Conservation (phyloP, 306 rosid genomes). For the Quercus engelmannii region DNA sequence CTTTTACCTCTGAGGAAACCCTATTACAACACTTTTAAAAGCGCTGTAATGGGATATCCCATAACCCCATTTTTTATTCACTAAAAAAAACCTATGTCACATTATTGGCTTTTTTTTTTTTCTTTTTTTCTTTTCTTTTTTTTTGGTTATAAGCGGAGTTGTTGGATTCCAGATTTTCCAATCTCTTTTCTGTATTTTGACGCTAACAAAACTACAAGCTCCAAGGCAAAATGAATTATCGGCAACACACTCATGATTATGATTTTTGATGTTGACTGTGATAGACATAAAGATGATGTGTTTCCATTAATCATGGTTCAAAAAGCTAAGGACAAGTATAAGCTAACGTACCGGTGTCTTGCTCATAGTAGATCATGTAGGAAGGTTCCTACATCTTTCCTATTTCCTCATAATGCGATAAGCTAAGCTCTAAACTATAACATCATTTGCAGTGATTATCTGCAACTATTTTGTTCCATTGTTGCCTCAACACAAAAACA, state of each 20-base stretch:
- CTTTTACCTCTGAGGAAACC: too few relatives aligned
- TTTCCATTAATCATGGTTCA: slow-evolving; percentile 20
- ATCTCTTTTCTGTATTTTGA: not conserved
- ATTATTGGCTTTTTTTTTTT: too few relatives aligned
- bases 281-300: slow-evolving; percentile 36
- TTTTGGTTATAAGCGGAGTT: not conserved
- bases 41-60: too few relatives aligned
- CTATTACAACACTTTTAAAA: too few relatives aligned
- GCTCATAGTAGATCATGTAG: not conserved
- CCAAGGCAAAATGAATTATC: not conserved
- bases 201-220: not conserved
- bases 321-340: slow-evolving; percentile 26
- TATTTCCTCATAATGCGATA: not conserved
- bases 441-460: slow-evolving; percentile 20
- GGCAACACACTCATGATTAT: not conserved
- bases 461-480: not conserved
- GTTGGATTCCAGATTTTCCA: not conserved
- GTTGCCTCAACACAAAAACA: not conserved
- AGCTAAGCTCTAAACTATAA: not conserved
- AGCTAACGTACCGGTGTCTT: slow-evolving; percentile 33
- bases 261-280: slow-evolving; percentile 33
- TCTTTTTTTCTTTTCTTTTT: not conserved
- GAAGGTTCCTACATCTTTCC: slow-evolving; percentile 61
- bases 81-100: too few relatives aligned
- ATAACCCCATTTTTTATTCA: too few relatives aligned